Evolutionary conservation across 257 asterid genomes (phyloP).

Genomic region (Nemophila menziesii): DNA sequence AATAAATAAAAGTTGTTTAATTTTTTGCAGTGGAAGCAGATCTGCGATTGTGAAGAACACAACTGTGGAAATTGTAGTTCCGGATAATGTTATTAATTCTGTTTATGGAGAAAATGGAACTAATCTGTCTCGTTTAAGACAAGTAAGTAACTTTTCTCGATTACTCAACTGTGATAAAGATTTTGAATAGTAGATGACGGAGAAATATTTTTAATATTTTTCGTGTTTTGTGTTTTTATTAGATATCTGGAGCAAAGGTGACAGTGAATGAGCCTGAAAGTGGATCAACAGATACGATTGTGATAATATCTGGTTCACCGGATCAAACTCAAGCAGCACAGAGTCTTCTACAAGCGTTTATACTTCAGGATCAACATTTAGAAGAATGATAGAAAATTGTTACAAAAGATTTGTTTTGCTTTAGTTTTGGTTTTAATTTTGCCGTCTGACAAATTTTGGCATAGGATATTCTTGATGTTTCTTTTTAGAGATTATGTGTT

Average conservation of each 20-base stretch:
- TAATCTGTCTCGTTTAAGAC: slow-evolving; percentile 53
- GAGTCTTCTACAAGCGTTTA: slow-evolving; percentile 73
- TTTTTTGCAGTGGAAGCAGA: slow-evolving; percentile 36
- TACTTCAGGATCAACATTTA: slow-evolving; percentile 30
- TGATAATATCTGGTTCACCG: slow-evolving; percentile 62
- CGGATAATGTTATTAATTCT: slow-evolving; percentile 38
- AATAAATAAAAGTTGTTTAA: background rate
- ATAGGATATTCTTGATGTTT: background rate
- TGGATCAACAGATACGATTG: slow-evolving; percentile 33
- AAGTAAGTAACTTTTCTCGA: slow-evolving; percentile 24
- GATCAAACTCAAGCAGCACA: slow-evolving; percentile 71
- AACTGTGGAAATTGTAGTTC: slow-evolving; percentile 50
- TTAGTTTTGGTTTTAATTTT: too few relatives aligned
- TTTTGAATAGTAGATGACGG: too few relatives aligned
- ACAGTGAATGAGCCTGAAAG: slow-evolving; percentile 36
- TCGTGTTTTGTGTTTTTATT: slow-evolving; percentile 9
- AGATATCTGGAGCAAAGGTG: slow-evolving; percentile 83
- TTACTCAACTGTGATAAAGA: background rate
- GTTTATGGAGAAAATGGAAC: slow-evolving; percentile 48
- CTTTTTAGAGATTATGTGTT: background rate
- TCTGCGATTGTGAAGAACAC: slow-evolving; percentile 38
- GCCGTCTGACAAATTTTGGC: slow-evolving; percentile 1
- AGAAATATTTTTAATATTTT: too few relatives aligned
- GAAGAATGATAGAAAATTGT: slow-evolving; percentile 4
- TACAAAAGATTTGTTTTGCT: background rate